Percentiles rank a stretch among this genome's conserved stretches.
These are phyloP conservation scores for Moniliophthora roreri DNA, from an alignment of 1,284 basidiomycete species.

Conservation along the genomic window DNA sequence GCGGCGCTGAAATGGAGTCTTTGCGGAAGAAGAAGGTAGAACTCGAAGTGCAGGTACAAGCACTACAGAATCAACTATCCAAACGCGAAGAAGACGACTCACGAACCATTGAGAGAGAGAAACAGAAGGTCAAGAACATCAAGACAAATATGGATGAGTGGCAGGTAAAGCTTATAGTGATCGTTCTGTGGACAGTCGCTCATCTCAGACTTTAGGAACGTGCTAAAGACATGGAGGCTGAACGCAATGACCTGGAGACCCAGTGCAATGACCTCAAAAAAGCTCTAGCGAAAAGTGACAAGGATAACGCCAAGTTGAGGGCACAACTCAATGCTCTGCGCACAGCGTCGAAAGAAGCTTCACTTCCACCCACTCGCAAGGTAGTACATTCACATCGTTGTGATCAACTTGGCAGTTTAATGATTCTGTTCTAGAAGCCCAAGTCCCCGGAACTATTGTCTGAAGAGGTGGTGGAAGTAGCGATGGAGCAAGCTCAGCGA, in stretches of 20 bases:
- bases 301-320: slow-evolving; percentile 43
- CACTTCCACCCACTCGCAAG: slow-evolving; percentile 21
- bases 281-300: slow-evolving; percentile 34
- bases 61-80: slow-evolving; percentile 44
- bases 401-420: neutral
- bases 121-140: slow-evolving; percentile 41
- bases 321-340: slow-evolving; percentile 36
- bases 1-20: slow-evolving; percentile 54
- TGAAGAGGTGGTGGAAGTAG: neutral
- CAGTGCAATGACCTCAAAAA: slow-evolving; percentile 28
- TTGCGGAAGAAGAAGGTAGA: slow-evolving; percentile 54
- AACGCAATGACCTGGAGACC: slow-evolving; percentile 21
- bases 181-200: no score
- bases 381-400: slow-evolving; percentile 13
- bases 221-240: neutral
- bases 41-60: slow-evolving; percentile 53
- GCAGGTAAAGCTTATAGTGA: slow-evolving; percentile 35
- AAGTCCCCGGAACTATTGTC: neutral
- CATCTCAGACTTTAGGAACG: neutral
- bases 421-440: neutral
- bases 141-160: slow-evolving; percentile 41
- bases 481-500: neutral
- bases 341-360: slow-evolving; percentile 24
- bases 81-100: slow-evolving; percentile 33
- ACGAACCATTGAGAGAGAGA: slow-evolving; percentile 38